Base-by-base conservation (phyloP, 75 land plant genomes). In the Gnetum montanum region DNA sequence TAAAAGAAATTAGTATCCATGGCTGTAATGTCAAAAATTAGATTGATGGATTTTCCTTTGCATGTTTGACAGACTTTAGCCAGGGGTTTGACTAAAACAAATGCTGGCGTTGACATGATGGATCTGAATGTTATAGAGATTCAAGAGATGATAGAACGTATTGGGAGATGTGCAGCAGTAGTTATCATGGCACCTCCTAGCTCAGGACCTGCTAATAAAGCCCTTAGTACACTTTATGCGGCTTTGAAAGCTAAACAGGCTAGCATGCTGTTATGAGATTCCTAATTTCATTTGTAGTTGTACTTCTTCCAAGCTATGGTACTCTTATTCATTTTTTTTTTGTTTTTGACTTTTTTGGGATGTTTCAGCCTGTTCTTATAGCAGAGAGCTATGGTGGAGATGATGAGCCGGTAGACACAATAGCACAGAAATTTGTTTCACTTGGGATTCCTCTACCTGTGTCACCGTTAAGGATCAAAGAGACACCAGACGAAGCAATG, bases 371-470 rank as follows among this genome's bases (percentile, higher is more conserved):
- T 40, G 59, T 75, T 60, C 36, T 75, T 57, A 52, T 75, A 48
- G 78, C 78, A 49, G 78, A 75, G 65, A 75, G 78, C 70, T 75
- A 75, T 66, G 78, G 78, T 7, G 78, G 78, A 35, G 78, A 75
- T 49, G 78, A 75, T 51, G 78, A 75, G 27, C 78, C 78, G 8
- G 78, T 75, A 6, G 78, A 75, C 59, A 75, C 78, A 34, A 55
- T 71, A 40, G 40, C 52, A 23, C 77, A 60, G 36, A 69, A 75
- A 28, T 61, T 75, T 44, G 35, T 71, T 54, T 75, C 36, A 18
- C 57, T 72, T 48, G 78, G 78, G 6, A 57, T 64, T 47, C 25
- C 60, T 43, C 18, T 69, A 6, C 59, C 70, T 2, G 15, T 71
- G 18, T 75, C 78, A 31, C 75, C 78, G 34, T 56, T 75, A 18